Conservation (phyloP, 1,284 basidiomycete genomes). For the Malassezia caprae region DNA sequence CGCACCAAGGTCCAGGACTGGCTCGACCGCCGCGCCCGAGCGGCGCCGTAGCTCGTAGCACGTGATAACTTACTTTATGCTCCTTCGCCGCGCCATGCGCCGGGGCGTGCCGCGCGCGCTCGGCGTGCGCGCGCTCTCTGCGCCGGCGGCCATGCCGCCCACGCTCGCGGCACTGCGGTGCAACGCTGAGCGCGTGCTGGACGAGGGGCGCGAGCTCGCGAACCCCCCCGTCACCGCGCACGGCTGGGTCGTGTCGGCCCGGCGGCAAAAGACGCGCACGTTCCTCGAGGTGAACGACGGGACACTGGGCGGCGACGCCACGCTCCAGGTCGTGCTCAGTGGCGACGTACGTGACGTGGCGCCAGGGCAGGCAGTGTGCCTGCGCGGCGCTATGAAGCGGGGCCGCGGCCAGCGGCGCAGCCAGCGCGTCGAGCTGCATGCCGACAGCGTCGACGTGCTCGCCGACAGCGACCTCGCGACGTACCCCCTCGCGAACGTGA, state of each 20-base stretch:
- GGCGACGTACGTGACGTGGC: slow-evolving; percentile 20
- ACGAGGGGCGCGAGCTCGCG: background rate
- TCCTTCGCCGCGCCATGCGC: background rate
- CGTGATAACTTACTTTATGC: background rate
- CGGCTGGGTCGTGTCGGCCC: slow-evolving; percentile 29
- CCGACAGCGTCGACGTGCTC: slow-evolving; percentile 16
- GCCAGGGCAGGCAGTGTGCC: slow-evolving; percentile 27
- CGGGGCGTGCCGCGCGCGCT: background rate
- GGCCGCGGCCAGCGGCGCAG: slow-evolving; percentile 24
- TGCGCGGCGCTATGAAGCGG: slow-evolving; percentile 20
- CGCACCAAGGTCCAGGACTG: slow-evolving; percentile 33
- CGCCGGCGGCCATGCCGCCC: background rate
- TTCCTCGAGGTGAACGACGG: slow-evolving; percentile 42
- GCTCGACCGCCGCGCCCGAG: slow-evolving; percentile 14
- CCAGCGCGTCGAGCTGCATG: slow-evolving; percentile 31
- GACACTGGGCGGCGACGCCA: slow-evolving; percentile 22
- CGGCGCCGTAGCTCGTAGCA: background rate
- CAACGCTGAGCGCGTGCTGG: background rate
- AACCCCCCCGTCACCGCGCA: slow-evolving; percentile 8
- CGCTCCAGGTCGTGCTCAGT: slow-evolving; percentile 34
- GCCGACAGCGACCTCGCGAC: slow-evolving; percentile 23
- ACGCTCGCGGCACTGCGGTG: background rate
- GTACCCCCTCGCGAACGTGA: slow-evolving; percentile 14
- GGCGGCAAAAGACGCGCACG: slow-evolving; percentile 33
- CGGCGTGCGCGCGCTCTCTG: background rate